These are phyloP conservation scores for Phyllosticta capitalensis DNA, from an alignment of 2,329 filamentous ascomycete species.

Conservation along the genomic window DNA sequence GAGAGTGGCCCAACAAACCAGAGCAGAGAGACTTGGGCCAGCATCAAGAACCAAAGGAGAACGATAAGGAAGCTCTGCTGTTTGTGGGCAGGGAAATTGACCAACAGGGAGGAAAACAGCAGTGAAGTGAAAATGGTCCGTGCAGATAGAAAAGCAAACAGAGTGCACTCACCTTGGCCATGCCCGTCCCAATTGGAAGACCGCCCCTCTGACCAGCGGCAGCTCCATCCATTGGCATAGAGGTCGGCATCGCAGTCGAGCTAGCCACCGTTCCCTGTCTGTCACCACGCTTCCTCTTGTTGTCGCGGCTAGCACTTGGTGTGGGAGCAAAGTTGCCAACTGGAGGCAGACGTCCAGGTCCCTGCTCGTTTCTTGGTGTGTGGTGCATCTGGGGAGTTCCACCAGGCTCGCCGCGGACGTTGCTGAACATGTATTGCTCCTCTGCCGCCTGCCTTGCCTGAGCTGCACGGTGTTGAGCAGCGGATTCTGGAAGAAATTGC, in stretches of 20 bases:
- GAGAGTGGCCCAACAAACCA: background rate
- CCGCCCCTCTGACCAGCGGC: slow-evolving; percentile 16
- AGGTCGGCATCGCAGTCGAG: slow-evolving; percentile 22
- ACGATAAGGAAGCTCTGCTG: background rate
- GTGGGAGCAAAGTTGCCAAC: slow-evolving; percentile 89
- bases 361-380: slow-evolving; percentile 36
- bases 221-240: slow-evolving; percentile 24
- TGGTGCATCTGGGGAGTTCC: slow-evolving; percentile 37
- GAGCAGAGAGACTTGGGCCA: background rate
- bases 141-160: background rate
- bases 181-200: slow-evolving; percentile 20
- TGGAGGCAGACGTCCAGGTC: slow-evolving; percentile 58
- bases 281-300: slow-evolving; percentile 70
- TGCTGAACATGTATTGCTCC: slow-evolving; percentile 58
- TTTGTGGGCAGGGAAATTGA: background rate
- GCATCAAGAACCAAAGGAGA: background rate
- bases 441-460: slow-evolving; percentile 52
- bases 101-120: background rate
- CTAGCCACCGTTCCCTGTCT: slow-evolving; percentile 42
- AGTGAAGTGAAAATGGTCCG: background rate
- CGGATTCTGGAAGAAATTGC: slow-evolving; percentile 91
- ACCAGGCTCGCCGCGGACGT: slow-evolving; percentile 45
- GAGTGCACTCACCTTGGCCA: slow-evolving; percentile 22
- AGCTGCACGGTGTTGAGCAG: slow-evolving; percentile 47
- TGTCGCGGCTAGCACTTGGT: slow-evolving; percentile 76